Evolutionary conservation across 805 yeast species (phyloP), one percentile per base, ranked within the genome.

Genomic region (Wickerhamiella domercqiae): DNA sequence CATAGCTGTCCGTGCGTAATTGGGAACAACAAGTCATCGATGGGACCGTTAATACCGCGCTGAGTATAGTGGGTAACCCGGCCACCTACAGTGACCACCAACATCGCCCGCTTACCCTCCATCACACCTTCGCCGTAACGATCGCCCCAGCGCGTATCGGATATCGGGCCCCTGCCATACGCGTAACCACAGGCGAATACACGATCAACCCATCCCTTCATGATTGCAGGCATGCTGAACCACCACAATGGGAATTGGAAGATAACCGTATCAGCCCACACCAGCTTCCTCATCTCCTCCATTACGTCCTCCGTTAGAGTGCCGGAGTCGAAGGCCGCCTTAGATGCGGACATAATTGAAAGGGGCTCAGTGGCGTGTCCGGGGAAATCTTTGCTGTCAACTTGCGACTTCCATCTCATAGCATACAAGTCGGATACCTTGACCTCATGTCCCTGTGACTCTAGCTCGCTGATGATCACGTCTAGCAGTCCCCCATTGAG

Each of bases 201-300:
- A 11, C 31, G 31, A 15, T 28, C 31, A 13, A 28, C 6, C 31
- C 31, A 28, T 15, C 31, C 31, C 13, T 28, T 28, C 17, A 28
- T 15, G n/a, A 28, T 28, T 5, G 31, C 31, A 6, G 31, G 31
- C 6, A 11, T 28, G 7, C 17, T 14, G n/a, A 13, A 28, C 31
- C 31, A 28, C 31, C 31, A 28, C n/a, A 28, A 17, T 17, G 31
- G 31, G 31, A 28, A 28, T 11, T 28, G 31, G 31, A 28, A 28
- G 13, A 28, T 28, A 15, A 28, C 31, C 17, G 16, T 14, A 17
- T 28, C 31, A 7, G 31, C 31, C 31, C 31, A 28, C 9, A 7
- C 9, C n/a, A 28, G 31, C n/a, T 28, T 28, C 31, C 16, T 17
- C 31, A 14, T 15, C 13, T 28, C 31, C 17, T 15, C 31, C n/a